A percentile compares a stretch with the other conserved stretches of the same genome.
These are phyloP conservation scores for Geranium incanum DNA, from an alignment of 441 rosid genomes.

Conservation along the genomic window DNA sequence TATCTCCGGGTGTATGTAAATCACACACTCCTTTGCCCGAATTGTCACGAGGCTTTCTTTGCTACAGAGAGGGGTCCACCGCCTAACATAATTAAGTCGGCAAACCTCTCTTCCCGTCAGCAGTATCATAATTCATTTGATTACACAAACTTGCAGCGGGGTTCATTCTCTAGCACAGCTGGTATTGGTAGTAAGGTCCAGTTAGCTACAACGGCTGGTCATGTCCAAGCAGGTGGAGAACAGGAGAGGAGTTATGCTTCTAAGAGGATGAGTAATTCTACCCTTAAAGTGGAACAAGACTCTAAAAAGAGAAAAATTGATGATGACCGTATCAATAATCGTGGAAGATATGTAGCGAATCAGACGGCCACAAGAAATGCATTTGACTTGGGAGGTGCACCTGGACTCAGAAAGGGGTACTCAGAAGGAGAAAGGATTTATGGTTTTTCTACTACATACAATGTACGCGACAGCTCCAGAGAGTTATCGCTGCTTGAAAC, in stretches of 20 bases:
- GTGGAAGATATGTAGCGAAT: slow-evolving; percentile 13
- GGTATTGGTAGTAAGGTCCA: slow-evolving; percentile 14
- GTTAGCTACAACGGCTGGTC: slow-evolving; percentile 33
- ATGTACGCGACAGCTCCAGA: slow-evolving; percentile 19
- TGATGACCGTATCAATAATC: slow-evolving; percentile 23
- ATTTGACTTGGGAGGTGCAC: slow-evolving; percentile 27
- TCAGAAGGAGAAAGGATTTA: slow-evolving; percentile 28
- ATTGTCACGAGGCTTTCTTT: slow-evolving; percentile 53
- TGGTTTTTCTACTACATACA: slow-evolving; percentile 27
- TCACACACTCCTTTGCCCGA: slow-evolving; percentile 71
- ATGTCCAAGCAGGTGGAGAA: slow-evolving; percentile 39
- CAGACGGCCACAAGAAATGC: slow-evolving; percentile 32
- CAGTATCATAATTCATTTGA: slow-evolving; percentile 34
- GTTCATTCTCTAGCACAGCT: slow-evolving; percentile 43
- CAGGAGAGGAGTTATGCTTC: slow-evolving; percentile 38
- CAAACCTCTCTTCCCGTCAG: slow-evolving; percentile 36
- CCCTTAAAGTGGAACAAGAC: slow-evolving; percentile 25
- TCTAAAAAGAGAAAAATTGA: slow-evolving; percentile 36
- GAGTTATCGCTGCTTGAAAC: slow-evolving; percentile 44
- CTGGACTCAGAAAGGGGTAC: slow-evolving; percentile 29
- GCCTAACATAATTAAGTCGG: slow-evolving; percentile 37
- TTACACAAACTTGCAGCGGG: slow-evolving; percentile 36
- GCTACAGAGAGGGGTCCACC: slow-evolving; percentile 65
- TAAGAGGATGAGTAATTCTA: slow-evolving; percentile 30
- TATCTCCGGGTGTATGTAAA: slow-evolving; percentile 66